Evolutionary conservation across 768 basidiomycete species (phyloP).

Genomic region (Tylopilus intermedius): DNA sequence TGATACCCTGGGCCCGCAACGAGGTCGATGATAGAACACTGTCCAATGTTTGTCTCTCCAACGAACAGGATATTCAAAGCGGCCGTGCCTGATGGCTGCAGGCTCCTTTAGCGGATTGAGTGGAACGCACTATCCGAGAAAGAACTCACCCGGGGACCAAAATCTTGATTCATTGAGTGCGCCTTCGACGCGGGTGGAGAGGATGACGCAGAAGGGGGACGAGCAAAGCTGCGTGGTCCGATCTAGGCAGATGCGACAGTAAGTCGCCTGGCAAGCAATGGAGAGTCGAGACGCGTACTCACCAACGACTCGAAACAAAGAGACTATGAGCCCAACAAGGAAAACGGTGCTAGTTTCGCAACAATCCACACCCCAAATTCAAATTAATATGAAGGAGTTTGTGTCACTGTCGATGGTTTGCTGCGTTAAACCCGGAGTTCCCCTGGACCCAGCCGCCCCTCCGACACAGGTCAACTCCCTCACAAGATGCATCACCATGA

Average conservation of each 20-base stretch:
- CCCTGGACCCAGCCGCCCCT: neutral
- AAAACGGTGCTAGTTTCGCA: neutral
- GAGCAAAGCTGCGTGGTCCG: conserved; percentile 10
- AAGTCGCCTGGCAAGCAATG: neutral
- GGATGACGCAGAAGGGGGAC: conserved; percentile 5
- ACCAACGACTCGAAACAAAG: conserved; percentile 3
- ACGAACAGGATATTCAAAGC: conserved; percentile 18
- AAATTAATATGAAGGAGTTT: neutral
- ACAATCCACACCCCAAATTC: neutral
- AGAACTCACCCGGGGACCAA: conserved; percentile 10
- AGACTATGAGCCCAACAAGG: neutral
- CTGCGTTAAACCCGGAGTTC: conserved; percentile 4
- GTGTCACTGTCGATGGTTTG: neutral
- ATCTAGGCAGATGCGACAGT: conserved; percentile 11
- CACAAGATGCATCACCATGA: conserved; percentile 16
- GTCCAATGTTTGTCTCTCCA: conserved; percentile 19
- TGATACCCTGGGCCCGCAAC: conserved; percentile 6
- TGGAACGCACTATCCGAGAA: neutral
- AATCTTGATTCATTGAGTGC: conserved; percentile 7
- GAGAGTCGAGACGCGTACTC: neutral
- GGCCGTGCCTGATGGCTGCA: conserved; percentile 6
- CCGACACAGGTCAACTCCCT: neutral
- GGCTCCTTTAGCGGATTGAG: conserved; percentile 4
- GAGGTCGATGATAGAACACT: conserved; percentile 19
- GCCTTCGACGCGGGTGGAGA: conserved; percentile 12